Base-by-base conservation (phyloP, 2,329 filamentous ascomycete species). In the Diaporthe eres region DNA sequence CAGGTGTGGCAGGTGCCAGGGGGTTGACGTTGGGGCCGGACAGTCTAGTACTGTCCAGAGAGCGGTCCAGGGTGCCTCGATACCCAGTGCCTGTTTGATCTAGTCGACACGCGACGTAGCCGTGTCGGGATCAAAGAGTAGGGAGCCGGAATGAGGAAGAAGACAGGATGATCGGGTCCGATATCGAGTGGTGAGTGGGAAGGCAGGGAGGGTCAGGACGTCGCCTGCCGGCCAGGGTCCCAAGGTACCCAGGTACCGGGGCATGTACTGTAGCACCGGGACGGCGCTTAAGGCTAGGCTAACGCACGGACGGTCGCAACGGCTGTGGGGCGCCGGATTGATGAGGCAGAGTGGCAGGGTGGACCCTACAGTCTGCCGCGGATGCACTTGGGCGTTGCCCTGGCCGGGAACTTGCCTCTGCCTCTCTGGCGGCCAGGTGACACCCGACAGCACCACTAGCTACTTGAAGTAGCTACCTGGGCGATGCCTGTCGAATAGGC, bases 291-390 rank as follows among this genome's bases (percentile, higher is more conserved):
- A 25, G 57, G 44, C 49, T 42, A 60, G 58, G 28, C 58, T 34
- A 65, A 19, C 71, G 49, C 58, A 65, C 47, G 47, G 55, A 63
- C 25, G 13, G 47, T 34, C 19, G 47, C 71, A 73, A 53, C 58
- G 58, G 34, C 47, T 73, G 57, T 55, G 71, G 71, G 71, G 57
- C 58, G 44, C 37, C 31, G 37, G 51, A 42, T 49, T 72, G 57
- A 72, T 51, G 70, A 63, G 44, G 57, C n/a, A 72, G 55, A 22
- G 17, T 49, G 44, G 44, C 44, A 49, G 44, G 22, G 17, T 44
- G 44, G 55, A n/a, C 34, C 37, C 37, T 39, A 49, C 57, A 61
- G 31, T 53, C 42, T 61, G 42, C 58, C 53, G 51, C 44, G 31
- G 55, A 51, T 28, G 42, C 71, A 63, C 57, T 67, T 31, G 44